Base-by-base conservation (phyloP, 371 early-diverging fungal species). In the Apophysomyces variabilis region DNA sequence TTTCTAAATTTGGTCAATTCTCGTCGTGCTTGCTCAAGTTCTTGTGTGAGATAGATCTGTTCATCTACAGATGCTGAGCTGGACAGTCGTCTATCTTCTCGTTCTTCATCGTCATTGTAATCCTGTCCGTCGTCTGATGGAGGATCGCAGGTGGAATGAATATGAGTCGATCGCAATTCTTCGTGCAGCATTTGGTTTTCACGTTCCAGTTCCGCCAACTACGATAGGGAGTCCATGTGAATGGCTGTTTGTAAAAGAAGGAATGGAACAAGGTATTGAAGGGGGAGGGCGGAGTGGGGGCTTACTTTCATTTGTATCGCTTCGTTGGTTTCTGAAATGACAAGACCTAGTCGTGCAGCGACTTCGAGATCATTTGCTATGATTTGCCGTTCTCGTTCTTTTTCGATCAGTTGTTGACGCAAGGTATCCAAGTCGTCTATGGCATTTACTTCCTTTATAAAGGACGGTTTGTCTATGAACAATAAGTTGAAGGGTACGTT, bases 291-390 rank as follows among this genome's bases (percentile, higher is more conserved):
- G 16, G 45, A n/a, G 8, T 45, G n/a, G 1, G 63, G n/a, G n/a
- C 56, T 38, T 73, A 83, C 83, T 75, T 80, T 83, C 16, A 82
- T 69, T 69, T 87, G 85, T 14, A 85, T 68, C 26, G 87, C 81
- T 72, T 89, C 88, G 57, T 87, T 84, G 54, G 86, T 84, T 70
- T 87, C 85, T 54, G 87, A 87, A 36, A 89, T 81, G 43, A 83
- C 88, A 7, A 89, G 72, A 6, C 89, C 89, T 62, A 89, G 72
- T 46, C 87, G 83, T 56, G 89, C 89, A 32, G 89, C 89, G 18
- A 87, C 84, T 65, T 89, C 88, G 38, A 89, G 65, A 66, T 89
- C 86, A 58, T 82, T 78, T n/a, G 85, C 83, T 13, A 89, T 82
- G 18, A 78, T 75, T 43, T 84, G 81, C 67, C 83, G 81, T 63